Evolutionary conservation across 371 early-diverging fungal species (phyloP).

Genomic region (Mortierella sp.): DNA sequence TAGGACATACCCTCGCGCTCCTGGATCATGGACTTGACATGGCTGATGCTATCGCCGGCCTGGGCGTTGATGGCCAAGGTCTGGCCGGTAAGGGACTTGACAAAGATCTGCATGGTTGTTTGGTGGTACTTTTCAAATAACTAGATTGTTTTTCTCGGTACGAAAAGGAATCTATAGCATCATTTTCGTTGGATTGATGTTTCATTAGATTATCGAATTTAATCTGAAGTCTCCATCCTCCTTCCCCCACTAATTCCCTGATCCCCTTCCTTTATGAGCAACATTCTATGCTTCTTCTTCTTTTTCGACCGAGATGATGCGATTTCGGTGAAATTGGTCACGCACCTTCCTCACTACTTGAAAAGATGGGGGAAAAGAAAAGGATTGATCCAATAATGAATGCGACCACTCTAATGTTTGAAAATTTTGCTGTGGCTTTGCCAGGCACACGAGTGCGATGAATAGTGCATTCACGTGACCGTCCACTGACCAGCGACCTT

Average conservation of each 20-base stretch:
- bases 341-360: slow-evolving; percentile 59
- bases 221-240: background rate
- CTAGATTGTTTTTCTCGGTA: slow-evolving; percentile 58
- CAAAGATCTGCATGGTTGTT: slow-evolving; percentile 85
- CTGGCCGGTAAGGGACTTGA: slow-evolving; percentile 84
- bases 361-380: slow-evolving; percentile 51
- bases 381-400: slow-evolving; percentile 30
- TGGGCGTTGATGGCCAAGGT: slow-evolving; percentile 88
- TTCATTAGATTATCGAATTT: background rate
- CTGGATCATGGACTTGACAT: slow-evolving; percentile 90
- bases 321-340: slow-evolving; percentile 1
- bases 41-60: slow-evolving; percentile 78
- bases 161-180: slow-evolving; percentile 54
- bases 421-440: slow-evolving; percentile 23
- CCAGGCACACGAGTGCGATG: background rate
- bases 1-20: slow-evolving; percentile 83
- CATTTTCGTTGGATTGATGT: background rate
- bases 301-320: background rate
- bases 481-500: too few relatives aligned
- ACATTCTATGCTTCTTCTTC: background rate
- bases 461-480: background rate
- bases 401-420: background rate
- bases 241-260: background rate
- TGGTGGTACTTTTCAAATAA: slow-evolving; percentile 52
- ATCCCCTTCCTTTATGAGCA: background rate